Evolutionary conservation across 179 eudicot genomes (phyloP).

Genomic region (Actinidia arguta): DNA sequence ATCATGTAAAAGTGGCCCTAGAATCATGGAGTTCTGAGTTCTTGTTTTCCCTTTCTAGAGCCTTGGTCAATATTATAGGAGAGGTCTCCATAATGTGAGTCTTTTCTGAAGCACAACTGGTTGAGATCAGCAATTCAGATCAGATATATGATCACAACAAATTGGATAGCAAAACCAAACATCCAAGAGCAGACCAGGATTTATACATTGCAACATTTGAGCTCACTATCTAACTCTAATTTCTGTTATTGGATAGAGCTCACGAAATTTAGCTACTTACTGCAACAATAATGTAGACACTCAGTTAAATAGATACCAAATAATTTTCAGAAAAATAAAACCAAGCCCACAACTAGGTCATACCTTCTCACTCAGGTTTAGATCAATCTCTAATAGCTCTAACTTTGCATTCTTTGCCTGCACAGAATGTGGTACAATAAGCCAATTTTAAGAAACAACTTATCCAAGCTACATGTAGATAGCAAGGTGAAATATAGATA

Average conservation of each 20-base stretch:
- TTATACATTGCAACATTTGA: conserved; percentile 74
- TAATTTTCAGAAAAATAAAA: neutral
- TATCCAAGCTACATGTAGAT: neutral
- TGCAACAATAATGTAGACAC: conserved; percentile 29
- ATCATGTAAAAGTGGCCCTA: conserved; percentile 14
- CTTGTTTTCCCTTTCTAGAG: conserved; percentile 5
- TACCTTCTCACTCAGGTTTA: conserved; percentile 67
- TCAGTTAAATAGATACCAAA: neutral
- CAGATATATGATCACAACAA: neutral
- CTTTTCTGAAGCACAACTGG: conserved; percentile 18
- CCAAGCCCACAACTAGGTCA: conserved; percentile 1
- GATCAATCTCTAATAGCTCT: conserved; percentile 82
- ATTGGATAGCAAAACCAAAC: neutral
- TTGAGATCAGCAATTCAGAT: conserved; percentile 22
- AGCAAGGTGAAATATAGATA: conserved; percentile 1
- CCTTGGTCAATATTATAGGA: conserved; percentile 6
- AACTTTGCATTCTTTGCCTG: conserved; percentile 74
- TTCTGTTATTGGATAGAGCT: conserved; percentile 78
- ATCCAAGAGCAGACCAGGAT: neutral
- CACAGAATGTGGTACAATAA: conserved; percentile 22
- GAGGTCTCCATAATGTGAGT: conserved; percentile 18
- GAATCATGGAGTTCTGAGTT: conserved; percentile 9
- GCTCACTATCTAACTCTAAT: conserved; percentile 59
- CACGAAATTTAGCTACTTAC: conserved; percentile 65
- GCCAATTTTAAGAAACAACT: neutral